Evolutionary conservation across 1,284 basidiomycete genomes (phyloP).

Genomic region (Trichosporon faecale): DNA sequence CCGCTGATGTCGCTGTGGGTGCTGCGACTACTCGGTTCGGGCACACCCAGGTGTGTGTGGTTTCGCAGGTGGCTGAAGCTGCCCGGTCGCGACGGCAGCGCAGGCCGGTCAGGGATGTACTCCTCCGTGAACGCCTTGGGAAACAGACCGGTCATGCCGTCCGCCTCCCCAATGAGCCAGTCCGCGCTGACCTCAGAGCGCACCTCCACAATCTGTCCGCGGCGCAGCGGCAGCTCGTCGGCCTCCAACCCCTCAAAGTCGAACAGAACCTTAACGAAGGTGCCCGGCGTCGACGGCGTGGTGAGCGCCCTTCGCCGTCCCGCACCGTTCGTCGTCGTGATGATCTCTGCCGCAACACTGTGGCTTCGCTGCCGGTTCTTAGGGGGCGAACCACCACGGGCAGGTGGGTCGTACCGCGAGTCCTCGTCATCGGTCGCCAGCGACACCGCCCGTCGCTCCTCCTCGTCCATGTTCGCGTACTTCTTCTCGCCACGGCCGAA

Average conservation of each 20-base stretch:
- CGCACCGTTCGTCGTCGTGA: constrained; percentile 13
- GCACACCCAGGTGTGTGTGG: constrained; percentile 4
- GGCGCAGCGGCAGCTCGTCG: constrained; percentile 70
- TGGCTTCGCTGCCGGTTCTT: constrained; percentile 7
- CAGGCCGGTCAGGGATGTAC: constrained; percentile 38
- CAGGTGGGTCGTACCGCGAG: constrained; percentile 52
- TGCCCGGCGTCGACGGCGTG: constrained; percentile 33
- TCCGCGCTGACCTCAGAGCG: constrained; percentile 71
- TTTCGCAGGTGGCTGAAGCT: constrained; percentile 14
- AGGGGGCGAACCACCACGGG: neutral
- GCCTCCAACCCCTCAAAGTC: constrained; percentile 64
- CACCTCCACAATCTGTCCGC: constrained; percentile 69
- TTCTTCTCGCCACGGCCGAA: constrained; percentile 57
- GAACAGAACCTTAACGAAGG: constrained; percentile 63
- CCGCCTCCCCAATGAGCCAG: constrained; percentile 75
- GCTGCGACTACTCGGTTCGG: neutral
- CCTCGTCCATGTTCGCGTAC: constrained; percentile 51
- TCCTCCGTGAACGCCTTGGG: constrained; percentile 67
- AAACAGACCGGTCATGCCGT: constrained; percentile 70
- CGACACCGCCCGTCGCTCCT: constrained; percentile 52
- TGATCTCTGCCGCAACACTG: constrained; percentile 13
- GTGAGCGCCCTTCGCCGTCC: constrained; percentile 36
- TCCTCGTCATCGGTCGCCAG: constrained; percentile 46
- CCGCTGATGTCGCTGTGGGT: neutral
- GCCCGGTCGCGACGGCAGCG: constrained; percentile 35